phyloP scores from a whole-genome alignment of 2,329 filamentous ascomycete genomes.

The Lizonia empirigonia region DNA sequence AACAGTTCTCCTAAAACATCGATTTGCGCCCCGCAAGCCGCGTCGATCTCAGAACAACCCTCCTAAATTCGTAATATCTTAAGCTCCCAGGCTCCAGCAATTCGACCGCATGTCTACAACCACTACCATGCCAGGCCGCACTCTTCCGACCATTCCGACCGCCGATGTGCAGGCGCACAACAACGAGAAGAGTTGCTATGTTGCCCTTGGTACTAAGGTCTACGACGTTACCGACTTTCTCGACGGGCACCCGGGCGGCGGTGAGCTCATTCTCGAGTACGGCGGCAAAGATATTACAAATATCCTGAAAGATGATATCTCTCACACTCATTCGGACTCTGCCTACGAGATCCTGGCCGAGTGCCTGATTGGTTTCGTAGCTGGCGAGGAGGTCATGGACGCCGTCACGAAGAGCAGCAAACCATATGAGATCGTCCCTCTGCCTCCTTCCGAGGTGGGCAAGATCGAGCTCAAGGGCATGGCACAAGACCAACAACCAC shows the following conservation, averaged over 20 bases:
- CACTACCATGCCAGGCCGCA: slow-evolving; percentile 76
- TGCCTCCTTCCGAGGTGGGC: slow-evolving; percentile 58
- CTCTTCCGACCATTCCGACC: slow-evolving; percentile 79
- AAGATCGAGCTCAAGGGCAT: slow-evolving; percentile 58
- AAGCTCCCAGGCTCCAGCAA: background rate
- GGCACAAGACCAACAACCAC: slow-evolving; percentile 49
- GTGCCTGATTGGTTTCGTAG: slow-evolving; percentile 79
- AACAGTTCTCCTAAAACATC: background rate
- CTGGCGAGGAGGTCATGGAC: slow-evolving; percentile 62
- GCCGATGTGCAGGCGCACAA: slow-evolving; percentile 84
- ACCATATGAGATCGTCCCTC: slow-evolving; percentile 58
- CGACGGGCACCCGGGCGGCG: slow-evolving; percentile 87
- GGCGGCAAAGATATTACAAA: slow-evolving; percentile 83
- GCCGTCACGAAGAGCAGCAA: slow-evolving; percentile 55
- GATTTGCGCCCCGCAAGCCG: slow-evolving; percentile 1
- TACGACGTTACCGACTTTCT: slow-evolving; percentile 95
- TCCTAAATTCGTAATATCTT: background rate
- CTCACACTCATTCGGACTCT: slow-evolving; percentile 84
- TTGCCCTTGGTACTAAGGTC: slow-evolving; percentile 86
- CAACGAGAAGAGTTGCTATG: slow-evolving; percentile 83
- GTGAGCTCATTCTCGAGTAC: slow-evolving; percentile 86
- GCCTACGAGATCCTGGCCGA: slow-evolving; percentile 97
- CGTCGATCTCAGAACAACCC: background rate
- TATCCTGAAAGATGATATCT: slow-evolving; percentile 81
- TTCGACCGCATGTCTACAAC: slow-evolving; percentile 26